These are phyloP conservation scores for Diaporthe capsici DNA, from an alignment of 2,329 filamentous ascomycete genomes.

Conservation along the genomic window DNA sequence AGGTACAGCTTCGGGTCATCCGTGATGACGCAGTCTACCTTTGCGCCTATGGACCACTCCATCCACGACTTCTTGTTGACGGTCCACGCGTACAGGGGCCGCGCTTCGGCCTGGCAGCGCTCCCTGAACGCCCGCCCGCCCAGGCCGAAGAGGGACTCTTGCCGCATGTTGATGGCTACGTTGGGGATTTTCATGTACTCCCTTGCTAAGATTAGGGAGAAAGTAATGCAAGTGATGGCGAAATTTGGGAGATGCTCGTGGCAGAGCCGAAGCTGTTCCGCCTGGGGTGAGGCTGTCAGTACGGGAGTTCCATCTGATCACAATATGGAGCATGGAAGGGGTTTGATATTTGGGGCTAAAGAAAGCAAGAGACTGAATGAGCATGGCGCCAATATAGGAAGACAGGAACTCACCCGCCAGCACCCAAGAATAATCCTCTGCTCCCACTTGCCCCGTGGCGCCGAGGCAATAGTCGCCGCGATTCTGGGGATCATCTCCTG, in stretches of 20 bases:
- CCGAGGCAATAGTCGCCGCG: conserved; percentile 71
- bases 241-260: conserved; percentile 73
- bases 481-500: conserved; percentile 80
- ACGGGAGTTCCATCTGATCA: too few species aligned
- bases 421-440: conserved; percentile 83
- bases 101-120: conserved; percentile 67
- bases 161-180: conserved; percentile 84
- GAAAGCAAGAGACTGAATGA: not conserved
- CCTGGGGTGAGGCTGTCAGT: conserved; percentile 1
- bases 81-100: conserved; percentile 85
- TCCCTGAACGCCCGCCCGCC: conserved; percentile 76
- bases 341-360: too few species aligned
- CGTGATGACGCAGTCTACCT: conserved; percentile 86
- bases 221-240: conserved; percentile 77
- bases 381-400: not conserved
- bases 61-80: conserved; percentile 85
- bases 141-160: conserved; percentile 76
- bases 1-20: conserved; percentile 82
- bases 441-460: conserved; percentile 73
- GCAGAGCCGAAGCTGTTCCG: conserved; percentile 66
- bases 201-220: conserved; percentile 76
- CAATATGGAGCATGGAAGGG: not conserved
- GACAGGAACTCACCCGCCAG: conserved; percentile 70
- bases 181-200: conserved; percentile 76
- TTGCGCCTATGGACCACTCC: conserved; percentile 80